These are phyloP conservation scores for Phellinidium pouzarii DNA, from an alignment of 1,284 basidiomycete species.

Conservation along the genomic window DNA sequence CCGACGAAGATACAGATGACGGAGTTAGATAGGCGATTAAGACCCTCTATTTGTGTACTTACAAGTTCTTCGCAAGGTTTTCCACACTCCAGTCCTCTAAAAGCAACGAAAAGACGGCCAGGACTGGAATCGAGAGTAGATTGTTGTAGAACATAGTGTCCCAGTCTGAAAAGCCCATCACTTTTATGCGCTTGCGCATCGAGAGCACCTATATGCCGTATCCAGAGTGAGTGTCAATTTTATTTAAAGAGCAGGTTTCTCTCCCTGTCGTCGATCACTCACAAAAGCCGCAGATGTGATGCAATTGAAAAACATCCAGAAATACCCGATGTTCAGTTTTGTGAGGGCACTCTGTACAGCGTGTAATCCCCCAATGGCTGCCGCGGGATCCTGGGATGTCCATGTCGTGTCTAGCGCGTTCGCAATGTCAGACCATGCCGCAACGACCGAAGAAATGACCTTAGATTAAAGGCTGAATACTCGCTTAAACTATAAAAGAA, in stretches of 20 bases:
- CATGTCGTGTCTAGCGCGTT: conserved; percentile 38
- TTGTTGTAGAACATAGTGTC: conserved; percentile 99
- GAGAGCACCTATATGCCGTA: conserved; percentile 62
- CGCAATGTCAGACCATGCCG: conserved; percentile 89
- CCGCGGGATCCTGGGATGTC: conserved; percentile 36
- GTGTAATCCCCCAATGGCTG: conserved; percentile 35
- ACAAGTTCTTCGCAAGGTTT: conserved; percentile 86
- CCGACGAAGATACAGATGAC: conserved; percentile 15
- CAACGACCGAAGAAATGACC: conserved; percentile 92
- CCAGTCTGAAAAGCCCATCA: conserved; percentile 98
- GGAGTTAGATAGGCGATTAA: background rate
- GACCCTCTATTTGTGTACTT: background rate
- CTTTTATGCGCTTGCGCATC: conserved; percentile 97
- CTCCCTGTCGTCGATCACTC: conserved; percentile 29
- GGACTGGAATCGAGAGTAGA: conserved; percentile 87
- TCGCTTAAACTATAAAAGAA: conserved; percentile 3
- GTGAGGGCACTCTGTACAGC: conserved; percentile 44
- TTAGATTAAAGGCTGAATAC: conserved; percentile 27
- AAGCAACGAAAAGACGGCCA: conserved; percentile 78
- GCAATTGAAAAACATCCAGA: conserved; percentile 97
- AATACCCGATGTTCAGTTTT: conserved; percentile 77
- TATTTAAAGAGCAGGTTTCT: conserved; percentile 8
- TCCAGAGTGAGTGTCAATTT: background rate
- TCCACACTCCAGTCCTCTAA: conserved; percentile 87
- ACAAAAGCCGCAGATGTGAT: conserved; percentile 89